These are phyloP conservation scores for Penicillium malachiteum DNA, from an alignment of 495 filamentous ascomycete genomes.

Conservation along the genomic window DNA sequence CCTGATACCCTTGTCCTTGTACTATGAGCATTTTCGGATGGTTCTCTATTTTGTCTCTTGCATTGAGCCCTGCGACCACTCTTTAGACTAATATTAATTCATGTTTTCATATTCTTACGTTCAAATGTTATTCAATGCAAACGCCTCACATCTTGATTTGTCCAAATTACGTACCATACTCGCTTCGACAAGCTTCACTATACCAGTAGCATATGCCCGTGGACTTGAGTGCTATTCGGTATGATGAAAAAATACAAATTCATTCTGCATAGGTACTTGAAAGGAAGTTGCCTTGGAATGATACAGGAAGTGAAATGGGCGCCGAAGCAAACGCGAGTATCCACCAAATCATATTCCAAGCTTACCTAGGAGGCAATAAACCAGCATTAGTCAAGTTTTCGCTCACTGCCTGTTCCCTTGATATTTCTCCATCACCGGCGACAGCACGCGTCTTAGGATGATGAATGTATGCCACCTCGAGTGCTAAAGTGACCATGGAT, in stretches of 20 bases:
- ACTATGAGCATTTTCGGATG: constrained; percentile 5
- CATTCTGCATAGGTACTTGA: too few relatives aligned
- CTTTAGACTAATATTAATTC: constrained; percentile 36
- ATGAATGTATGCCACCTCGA: neutral
- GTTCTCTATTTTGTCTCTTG: constrained; percentile 16
- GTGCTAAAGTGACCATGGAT: neutral
- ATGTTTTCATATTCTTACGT: constrained; percentile 5
- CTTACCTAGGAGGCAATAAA: neutral
- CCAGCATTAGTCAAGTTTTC: neutral
- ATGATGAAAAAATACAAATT: too few relatives aligned
- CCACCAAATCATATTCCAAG: too few relatives aligned
- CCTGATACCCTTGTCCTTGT: constrained; percentile 10
- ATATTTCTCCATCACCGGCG: neutral
- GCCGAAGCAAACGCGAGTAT: too few relatives aligned
- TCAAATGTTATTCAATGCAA: neutral
- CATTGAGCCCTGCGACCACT: constrained; percentile 14
- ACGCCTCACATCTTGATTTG: neutral
- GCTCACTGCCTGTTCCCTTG: neutral
- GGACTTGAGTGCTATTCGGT: too few relatives aligned
- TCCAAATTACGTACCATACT: too few relatives aligned
- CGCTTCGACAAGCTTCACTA: too few relatives aligned
- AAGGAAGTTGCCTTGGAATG: too few relatives aligned
- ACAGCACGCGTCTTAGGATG: neutral
- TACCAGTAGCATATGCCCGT: too few relatives aligned
- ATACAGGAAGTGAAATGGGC: too few relatives aligned